These are phyloP conservation scores for Nymphaea thermarum DNA, from an alignment of 164 flowering plant species.

Conservation along the genomic window DNA sequence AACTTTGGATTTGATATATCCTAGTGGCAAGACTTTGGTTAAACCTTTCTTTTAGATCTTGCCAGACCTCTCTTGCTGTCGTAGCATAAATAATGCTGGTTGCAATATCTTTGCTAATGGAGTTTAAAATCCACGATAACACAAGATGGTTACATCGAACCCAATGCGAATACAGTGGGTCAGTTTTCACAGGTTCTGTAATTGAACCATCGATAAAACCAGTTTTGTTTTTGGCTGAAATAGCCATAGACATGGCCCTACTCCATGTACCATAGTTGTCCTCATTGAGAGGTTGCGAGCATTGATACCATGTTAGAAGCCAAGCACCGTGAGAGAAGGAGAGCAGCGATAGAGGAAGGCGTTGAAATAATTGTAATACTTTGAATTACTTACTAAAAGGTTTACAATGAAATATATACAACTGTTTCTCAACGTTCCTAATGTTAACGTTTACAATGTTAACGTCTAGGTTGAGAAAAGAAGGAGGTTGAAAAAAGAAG, in stretches of 20 bases:
- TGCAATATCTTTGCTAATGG: background rate
- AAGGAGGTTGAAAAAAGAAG: too few relatives aligned
- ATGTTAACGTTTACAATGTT: too few relatives aligned
- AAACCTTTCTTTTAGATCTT: background rate
- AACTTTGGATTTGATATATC: background rate
- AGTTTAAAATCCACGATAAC: slow-evolving; percentile 1
- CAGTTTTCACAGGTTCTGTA: background rate
- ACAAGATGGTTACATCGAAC: background rate
- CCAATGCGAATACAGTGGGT: background rate
- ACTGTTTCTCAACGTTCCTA: too few relatives aligned
- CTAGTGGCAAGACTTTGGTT: background rate
- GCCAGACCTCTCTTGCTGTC: background rate
- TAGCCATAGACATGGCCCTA: background rate
- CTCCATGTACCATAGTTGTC: slow-evolving; percentile 1
- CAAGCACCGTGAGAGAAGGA: too few relatives aligned
- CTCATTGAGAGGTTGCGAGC: background rate
- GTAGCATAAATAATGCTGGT: slow-evolving; percentile 2
- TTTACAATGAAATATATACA: too few relatives aligned
- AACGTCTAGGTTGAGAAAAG: too few relatives aligned
- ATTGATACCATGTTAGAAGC: too few relatives aligned
- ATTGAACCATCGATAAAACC: background rate
- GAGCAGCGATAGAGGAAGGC: too few relatives aligned
- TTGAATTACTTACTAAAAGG: too few relatives aligned
- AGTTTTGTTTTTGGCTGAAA: too few relatives aligned
- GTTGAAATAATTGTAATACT: too few relatives aligned